A percentile compares a stretch with the other conserved stretches of the same genome.
Evolutionary conservation across 2,329 filamentous ascomycete genomes (phyloP).

Genomic region (Cytospora mali): DNA sequence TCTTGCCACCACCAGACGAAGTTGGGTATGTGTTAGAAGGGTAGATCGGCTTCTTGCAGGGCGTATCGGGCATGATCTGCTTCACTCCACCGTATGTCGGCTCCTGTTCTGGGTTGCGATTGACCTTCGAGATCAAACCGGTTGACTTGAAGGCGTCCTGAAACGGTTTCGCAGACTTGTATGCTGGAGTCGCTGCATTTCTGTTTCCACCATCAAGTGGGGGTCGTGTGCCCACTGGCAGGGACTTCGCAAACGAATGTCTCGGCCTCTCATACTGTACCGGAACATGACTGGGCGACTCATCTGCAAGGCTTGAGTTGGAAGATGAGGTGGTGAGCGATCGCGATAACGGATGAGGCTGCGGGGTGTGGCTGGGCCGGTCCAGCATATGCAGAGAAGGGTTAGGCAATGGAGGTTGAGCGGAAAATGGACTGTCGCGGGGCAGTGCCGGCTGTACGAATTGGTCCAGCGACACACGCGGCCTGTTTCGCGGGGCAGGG

Average conservation of each 20-base stretch:
- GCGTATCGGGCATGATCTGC: constrained; percentile 87
- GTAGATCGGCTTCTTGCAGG: constrained; percentile 83
- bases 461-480: constrained; percentile 78
- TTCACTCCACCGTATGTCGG: constrained; percentile 50
- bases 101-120: constrained; percentile 75
- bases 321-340: constrained; percentile 87
- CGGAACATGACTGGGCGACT: constrained; percentile 67
- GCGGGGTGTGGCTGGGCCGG: constrained; percentile 43
- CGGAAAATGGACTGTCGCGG: constrained; percentile 67
- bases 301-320: constrained; percentile 74
- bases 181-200: constrained; percentile 74
- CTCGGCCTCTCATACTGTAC: constrained; percentile 57
- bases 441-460: constrained; percentile 63
- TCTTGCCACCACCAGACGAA: constrained; percentile 58
- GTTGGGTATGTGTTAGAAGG: constrained; percentile 69
- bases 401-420: constrained; percentile 53
- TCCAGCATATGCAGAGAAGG: constrained; percentile 56
- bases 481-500: constrained; percentile 61
- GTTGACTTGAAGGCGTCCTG: constrained; percentile 92
- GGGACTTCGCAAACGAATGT: constrained; percentile 69
- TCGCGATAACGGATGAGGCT: constrained; percentile 82
- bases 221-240: constrained; percentile 66
- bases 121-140: constrained; percentile 92
- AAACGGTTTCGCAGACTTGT: constrained; percentile 75
- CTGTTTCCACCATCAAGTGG: constrained; percentile 52